A percentile compares a stretch with the other conserved stretches of the same genome.
Conservation (phyloP, 75 land plant species). For the Pseudotsuga menziesii region DNA sequence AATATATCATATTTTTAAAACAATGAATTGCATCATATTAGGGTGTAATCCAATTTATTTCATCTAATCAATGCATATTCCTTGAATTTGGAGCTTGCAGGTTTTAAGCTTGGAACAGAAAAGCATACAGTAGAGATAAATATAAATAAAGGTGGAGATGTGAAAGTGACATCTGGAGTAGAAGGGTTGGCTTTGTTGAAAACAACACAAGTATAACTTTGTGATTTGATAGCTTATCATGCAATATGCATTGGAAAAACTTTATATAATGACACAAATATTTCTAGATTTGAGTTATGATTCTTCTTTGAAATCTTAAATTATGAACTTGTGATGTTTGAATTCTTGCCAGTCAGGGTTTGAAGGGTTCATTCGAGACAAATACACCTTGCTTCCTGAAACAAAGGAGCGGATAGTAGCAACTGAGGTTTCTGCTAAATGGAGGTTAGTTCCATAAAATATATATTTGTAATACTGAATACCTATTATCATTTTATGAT, state of each 20-base stretch:
- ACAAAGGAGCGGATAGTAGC: constrained; percentile 90
- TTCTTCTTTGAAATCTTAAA: background rate
- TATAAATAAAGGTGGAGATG: constrained; percentile 42
- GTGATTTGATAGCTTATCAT: background rate
- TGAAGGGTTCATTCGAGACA: constrained; percentile 86
- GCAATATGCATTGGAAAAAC: background rate
- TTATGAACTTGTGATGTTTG: background rate
- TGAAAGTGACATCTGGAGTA: constrained; percentile 64
- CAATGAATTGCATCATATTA: background rate
- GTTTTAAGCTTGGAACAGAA: constrained; percentile 95
- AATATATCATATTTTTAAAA: background rate
- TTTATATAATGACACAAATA: background rate
- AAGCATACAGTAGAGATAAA: constrained; percentile 76
- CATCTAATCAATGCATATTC: background rate
- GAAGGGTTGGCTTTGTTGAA: constrained; percentile 79
- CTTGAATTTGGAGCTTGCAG: constrained; percentile 26
- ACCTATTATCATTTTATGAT: no score
- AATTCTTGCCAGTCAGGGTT: constrained; percentile 79
- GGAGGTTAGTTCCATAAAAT: constrained; percentile 54
- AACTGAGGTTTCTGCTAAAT: constrained; percentile 69
- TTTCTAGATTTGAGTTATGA: background rate
- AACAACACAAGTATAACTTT: constrained; percentile 72
- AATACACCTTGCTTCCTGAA: constrained; percentile 79
- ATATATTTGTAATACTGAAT: no score
- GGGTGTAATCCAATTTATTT: constrained; percentile 1